Base-by-base conservation (phyloP, 345 rosid genomes). In the Cardamine occulta region DNA sequence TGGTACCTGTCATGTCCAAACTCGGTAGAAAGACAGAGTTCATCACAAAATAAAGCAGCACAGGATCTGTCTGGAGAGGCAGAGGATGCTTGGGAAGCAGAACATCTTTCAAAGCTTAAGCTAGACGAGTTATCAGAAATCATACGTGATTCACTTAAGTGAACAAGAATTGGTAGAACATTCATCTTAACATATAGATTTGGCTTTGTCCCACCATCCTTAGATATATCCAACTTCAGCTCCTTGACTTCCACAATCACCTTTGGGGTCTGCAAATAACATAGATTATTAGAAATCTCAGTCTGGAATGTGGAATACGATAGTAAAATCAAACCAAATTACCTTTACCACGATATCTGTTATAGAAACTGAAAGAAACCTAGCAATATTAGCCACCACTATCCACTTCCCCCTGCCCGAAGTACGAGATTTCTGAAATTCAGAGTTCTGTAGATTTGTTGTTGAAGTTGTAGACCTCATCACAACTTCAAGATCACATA, bases 391-490 rank as follows among this genome's bases (percentile, higher is more conserved):
- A 72, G 99, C 99, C 56, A 87, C 84, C 78, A 92, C 89, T 90
- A 85, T 90, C 97, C 92, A 95, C 78, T 88, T 92, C 73, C 97
- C 98, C 81, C 92, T 77, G 78, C 99, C 93, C 70, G 89, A 79
- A 55, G 63, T 65, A 17, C 89, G 85, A 28, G 83, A 59, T 70
- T 79, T 91, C 62, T 54, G 87, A 66, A 76, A 74, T 81, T 82
- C 90, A 32, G 81, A 39, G 79, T 87, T 89, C 63, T 73, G 80
- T 61, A 82, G 37, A 64, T 80, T 86, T 83, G 79, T 86, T 67
- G 57, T 82, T 61, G 97, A 84, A 63, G 59, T 80, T 64, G 97
- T 79, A 26, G 93, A 80, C 82, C 98, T 90, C 84, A 88, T 68
- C 56, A 95, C 91, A 68, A 95, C 62, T 85, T 95, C 97, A 73